Evolutionary conservation across 345 rosid species (phyloP).

Genomic region (Arabis hirsuta): DNA sequence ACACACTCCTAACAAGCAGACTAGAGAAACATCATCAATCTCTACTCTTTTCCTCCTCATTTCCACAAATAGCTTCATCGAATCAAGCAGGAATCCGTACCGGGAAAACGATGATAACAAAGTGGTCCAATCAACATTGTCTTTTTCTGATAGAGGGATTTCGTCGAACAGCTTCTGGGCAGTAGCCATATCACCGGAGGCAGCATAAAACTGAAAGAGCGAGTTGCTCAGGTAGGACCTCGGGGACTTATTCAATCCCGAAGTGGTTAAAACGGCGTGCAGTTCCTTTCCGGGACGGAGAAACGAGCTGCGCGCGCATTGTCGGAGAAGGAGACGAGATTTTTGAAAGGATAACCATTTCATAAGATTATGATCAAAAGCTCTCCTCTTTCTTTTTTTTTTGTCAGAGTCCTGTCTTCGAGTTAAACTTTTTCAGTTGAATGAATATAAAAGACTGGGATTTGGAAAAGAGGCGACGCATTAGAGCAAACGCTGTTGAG

Average conservation of each 20-base stretch:
- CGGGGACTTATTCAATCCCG: constrained; percentile 47
- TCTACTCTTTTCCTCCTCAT: constrained; percentile 49
- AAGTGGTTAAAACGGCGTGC: constrained; percentile 65
- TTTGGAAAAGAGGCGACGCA: too few species aligned
- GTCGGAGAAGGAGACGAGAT: constrained; percentile 63
- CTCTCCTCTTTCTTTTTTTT: neutral
- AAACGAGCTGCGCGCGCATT: constrained; percentile 53
- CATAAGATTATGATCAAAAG: constrained; percentile 34
- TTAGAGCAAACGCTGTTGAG: too few species aligned
- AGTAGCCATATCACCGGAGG: constrained; percentile 44
- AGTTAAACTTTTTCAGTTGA: too few species aligned
- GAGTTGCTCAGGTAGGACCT: constrained; percentile 60
- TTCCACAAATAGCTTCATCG: constrained; percentile 51
- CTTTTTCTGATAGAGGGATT: constrained; percentile 67
- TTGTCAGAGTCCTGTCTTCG: too few species aligned
- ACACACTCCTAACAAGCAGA: constrained; percentile 62
- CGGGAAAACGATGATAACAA: constrained; percentile 58
- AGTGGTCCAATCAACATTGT: constrained; percentile 74
- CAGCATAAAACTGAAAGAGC: constrained; percentile 59
- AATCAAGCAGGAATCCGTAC: constrained; percentile 34
- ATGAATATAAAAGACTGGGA: too few species aligned
- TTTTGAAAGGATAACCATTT: constrained; percentile 43
- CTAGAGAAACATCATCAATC: constrained; percentile 64
- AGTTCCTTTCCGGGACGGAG: constrained; percentile 54
- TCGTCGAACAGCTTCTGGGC: constrained; percentile 72